phyloP scores from a whole-genome alignment of 2,329 filamentous ascomycete species.

The Coniochaeta pulveracea region DNA sequence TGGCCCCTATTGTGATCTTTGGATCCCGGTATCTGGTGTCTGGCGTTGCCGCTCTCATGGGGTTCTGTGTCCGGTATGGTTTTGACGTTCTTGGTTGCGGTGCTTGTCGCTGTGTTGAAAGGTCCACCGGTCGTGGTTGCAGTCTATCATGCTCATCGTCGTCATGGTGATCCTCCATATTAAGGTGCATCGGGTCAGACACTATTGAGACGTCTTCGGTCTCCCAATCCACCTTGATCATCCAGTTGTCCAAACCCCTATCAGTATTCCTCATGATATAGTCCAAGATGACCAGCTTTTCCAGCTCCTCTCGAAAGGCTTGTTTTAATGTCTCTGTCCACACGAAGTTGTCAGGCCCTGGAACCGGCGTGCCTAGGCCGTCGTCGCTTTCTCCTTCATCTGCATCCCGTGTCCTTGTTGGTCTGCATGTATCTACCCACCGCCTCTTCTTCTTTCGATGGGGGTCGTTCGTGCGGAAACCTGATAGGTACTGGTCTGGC shows the following conservation, averaged over 20 bases:
- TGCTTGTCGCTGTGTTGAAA: conserved; percentile 28
- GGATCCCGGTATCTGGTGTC: conserved; percentile 33
- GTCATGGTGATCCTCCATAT: conserved; percentile 40
- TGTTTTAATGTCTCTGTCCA: conserved; percentile 88
- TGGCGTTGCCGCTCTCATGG: conserved; percentile 64
- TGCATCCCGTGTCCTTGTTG: conserved; percentile 35
- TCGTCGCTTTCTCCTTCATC: conserved; percentile 50
- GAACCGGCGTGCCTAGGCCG: conserved; percentile 19
- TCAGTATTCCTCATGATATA: conserved; percentile 99
- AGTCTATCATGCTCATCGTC: conserved; percentile 33
- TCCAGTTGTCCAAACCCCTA: conserved; percentile 95
- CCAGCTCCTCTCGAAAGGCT: conserved; percentile 85
- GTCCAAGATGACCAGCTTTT: conserved; percentile 93
- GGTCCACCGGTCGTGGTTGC: conserved; percentile 51
- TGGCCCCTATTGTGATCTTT: conserved; percentile 73
- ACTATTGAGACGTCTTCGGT: conserved; percentile 74
- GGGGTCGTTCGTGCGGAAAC: conserved; percentile 56
- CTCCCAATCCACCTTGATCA: conserved; percentile 91
- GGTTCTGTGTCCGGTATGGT: conserved; percentile 68
- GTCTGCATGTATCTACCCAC: conserved; percentile 78
- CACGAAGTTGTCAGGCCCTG: conserved; percentile 48
- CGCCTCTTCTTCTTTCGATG: conserved; percentile 56
- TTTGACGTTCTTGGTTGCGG: conserved; percentile 34
- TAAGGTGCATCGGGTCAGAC: conserved; percentile 63
- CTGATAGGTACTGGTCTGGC: conserved; percentile 76